Percentiles rank a stretch among this genome's conserved stretches.
phyloP scores from a whole-genome alignment of 139 green algal genomes.

The Chlamydomonas sp. region DNA sequence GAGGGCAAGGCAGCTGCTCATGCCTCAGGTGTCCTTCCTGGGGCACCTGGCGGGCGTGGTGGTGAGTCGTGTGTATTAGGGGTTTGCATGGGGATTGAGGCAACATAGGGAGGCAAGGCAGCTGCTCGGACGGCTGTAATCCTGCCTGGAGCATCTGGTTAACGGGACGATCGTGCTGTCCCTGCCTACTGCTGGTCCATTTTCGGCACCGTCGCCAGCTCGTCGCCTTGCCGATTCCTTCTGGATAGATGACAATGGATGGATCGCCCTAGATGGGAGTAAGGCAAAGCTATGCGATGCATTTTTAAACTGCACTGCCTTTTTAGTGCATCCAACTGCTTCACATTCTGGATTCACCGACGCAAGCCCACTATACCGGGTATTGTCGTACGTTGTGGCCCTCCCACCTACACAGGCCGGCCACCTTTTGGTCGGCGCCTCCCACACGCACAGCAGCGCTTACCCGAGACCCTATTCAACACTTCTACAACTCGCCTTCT shows the following conservation, averaged over 20 bases:
- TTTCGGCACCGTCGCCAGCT: background rate
- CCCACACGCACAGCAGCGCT: too few relatives aligned
- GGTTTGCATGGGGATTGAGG: background rate
- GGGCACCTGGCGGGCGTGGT: slow-evolving; percentile 80
- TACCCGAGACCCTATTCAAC: too few relatives aligned
- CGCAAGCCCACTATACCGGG: too few relatives aligned
- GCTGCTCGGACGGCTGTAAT: slow-evolving; percentile 72
- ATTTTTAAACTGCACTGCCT: too few relatives aligned
- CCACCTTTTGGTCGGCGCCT: too few relatives aligned
- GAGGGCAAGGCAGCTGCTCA: slow-evolving; percentile 66
- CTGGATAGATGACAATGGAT: background rate
- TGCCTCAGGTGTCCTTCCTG: slow-evolving; percentile 75
- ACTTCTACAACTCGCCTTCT: too few relatives aligned
- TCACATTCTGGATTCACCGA: too few relatives aligned
- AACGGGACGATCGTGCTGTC: background rate
- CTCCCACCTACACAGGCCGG: too few relatives aligned
- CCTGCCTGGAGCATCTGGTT: slow-evolving; percentile 78
- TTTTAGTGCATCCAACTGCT: too few relatives aligned
- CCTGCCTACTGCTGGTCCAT: background rate
- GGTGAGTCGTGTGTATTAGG: slow-evolving; percentile 44
- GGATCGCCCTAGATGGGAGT: background rate
- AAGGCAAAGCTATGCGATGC: background rate
- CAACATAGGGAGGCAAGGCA: slow-evolving; percentile 44
- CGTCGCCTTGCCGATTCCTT: background rate
- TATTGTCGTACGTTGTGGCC: too few relatives aligned